These are phyloP conservation scores for Fusarium secorum DNA, from an alignment of 2,329 filamentous ascomycete genomes.

Conservation along the genomic window DNA sequence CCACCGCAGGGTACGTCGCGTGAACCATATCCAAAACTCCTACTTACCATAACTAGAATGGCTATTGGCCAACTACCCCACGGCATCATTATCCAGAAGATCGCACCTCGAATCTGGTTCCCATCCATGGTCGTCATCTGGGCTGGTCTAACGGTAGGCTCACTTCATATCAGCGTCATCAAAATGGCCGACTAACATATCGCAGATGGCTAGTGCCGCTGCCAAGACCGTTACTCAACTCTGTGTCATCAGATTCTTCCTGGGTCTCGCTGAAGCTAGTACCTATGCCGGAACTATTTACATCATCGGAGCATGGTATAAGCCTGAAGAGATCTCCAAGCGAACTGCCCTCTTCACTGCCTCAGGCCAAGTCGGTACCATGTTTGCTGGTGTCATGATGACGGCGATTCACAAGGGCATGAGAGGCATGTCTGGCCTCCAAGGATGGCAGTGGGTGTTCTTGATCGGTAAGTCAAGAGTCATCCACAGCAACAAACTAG, in stretches of 20 bases:
- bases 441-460: slow-evolving; percentile 60
- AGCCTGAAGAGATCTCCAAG: slow-evolving; percentile 63
- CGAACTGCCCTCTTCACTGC: slow-evolving; percentile 66
- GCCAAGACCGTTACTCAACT: slow-evolving; percentile 43
- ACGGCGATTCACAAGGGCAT: slow-evolving; percentile 48
- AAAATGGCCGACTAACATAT: background rate
- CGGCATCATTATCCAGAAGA: slow-evolving; percentile 66
- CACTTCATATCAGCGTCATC: accelerated
- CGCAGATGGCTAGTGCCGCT: slow-evolving; percentile 43
- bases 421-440: slow-evolving; percentile 50
- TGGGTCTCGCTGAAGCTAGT: slow-evolving; percentile 41
- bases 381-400: slow-evolving; percentile 67
- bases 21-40: accelerated
- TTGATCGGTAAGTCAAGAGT: slow-evolving; percentile 16
- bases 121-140: slow-evolving; percentile 66
- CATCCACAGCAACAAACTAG: accelerated
- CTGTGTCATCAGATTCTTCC: slow-evolving; percentile 42
- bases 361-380: slow-evolving; percentile 63
- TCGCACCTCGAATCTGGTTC: slow-evolving; percentile 66
- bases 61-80: slow-evolving; percentile 64
- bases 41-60: slow-evolving; percentile 35
- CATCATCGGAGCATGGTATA: slow-evolving; percentile 61
- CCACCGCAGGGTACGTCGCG: slow-evolving; percentile 39
- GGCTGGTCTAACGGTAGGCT: slow-evolving; percentile 63
- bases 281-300: slow-evolving; percentile 46